Conservation (phyloP, 2,329 filamentous ascomycete species). For the Alternaria ventricosa region DNA sequence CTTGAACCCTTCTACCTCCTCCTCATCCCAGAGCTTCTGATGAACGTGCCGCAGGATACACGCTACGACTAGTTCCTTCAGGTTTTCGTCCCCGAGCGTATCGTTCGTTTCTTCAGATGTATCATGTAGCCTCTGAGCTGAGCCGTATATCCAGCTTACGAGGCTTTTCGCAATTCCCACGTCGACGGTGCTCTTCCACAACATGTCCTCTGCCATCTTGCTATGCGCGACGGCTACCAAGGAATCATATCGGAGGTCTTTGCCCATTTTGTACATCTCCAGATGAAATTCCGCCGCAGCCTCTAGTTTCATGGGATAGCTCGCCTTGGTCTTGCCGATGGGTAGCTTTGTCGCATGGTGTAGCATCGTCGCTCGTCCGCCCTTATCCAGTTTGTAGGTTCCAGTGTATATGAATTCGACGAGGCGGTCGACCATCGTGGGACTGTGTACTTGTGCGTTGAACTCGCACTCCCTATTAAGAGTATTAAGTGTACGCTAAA, state of each 20-base stretch:
- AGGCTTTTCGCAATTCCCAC: not conserved
- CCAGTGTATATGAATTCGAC: not conserved
- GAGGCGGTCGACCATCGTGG: not conserved
- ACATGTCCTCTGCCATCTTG: not conserved
- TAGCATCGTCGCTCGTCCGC: not conserved
- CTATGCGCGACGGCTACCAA: not conserved
- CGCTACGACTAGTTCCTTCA: not conserved
- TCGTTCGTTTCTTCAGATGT: accelerated
- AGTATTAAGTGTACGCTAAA: not conserved
- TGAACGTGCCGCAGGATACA: not conserved
- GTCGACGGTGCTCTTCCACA: not conserved
- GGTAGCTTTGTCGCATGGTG: not conserved
- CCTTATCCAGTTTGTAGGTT: not conserved
- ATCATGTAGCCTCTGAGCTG: accelerated
- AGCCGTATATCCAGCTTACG: not conserved
- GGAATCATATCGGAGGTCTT: not conserved
- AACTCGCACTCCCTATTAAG: not conserved
- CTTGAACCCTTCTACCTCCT: not conserved
- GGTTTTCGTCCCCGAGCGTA: not conserved
- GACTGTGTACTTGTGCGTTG: not conserved
- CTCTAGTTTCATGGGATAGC: not conserved
- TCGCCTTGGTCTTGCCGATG: not conserved
- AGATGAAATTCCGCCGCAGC: accelerated
- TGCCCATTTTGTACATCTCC: not conserved
- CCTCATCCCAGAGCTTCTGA: not conserved